Evolutionary conservation across 306 rosid genomes (phyloP).

Genomic region (Trichosanthes cucumerina): DNA sequence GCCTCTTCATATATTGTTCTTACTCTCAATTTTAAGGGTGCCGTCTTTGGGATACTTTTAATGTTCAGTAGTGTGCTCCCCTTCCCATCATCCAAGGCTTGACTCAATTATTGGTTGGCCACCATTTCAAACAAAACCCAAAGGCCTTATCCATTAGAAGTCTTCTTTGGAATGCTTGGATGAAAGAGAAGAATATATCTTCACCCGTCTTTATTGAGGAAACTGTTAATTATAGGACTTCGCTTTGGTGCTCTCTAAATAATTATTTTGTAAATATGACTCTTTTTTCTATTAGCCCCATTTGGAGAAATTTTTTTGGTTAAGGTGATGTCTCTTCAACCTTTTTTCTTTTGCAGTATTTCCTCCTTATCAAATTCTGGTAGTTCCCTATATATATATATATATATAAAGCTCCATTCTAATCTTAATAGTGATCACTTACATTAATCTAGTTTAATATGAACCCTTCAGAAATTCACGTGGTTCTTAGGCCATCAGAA

Average conservation of each 20-base stretch:
- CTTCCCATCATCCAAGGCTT: not conserved
- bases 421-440: not conserved
- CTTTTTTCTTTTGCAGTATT: not conserved
- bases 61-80: not conserved
- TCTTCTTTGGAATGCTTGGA: not conserved
- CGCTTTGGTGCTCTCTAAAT: not conserved
- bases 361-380: not conserved
- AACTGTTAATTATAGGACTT: not conserved
- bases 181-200: not conserved
- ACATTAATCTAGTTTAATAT: not conserved
- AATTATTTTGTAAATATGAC: not conserved
- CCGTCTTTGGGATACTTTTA: not conserved
- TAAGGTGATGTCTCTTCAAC: not conserved
- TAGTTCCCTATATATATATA: not conserved
- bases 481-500: not conserved
- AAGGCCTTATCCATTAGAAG: not conserved
- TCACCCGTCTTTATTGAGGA: not conserved
- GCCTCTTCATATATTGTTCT: not conserved
- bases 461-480: not conserved
- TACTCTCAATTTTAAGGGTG: not conserved
- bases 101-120: not conserved
- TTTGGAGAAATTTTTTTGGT: not conserved
- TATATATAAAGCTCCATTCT: not conserved
- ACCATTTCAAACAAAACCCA: not conserved
- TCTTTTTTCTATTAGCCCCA: not conserved